These are phyloP conservation scores for Achlya hypogyna DNA, from an alignment of 352 stramenopile genomes.

Conservation along the genomic window DNA sequence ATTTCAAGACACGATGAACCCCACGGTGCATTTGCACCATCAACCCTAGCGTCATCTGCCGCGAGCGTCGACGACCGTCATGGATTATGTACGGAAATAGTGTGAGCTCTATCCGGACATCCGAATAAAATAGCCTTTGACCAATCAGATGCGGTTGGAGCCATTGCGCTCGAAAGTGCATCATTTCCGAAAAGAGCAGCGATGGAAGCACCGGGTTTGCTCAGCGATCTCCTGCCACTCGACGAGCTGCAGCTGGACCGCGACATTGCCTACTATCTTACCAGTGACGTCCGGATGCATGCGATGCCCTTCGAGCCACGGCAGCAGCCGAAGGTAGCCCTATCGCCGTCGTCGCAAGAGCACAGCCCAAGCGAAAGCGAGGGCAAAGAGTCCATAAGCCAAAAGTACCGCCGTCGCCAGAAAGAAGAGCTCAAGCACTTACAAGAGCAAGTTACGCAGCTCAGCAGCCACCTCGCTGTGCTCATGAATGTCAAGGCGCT, in stretches of 20 bases:
- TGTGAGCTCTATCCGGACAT: background rate
- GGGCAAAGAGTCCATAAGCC: background rate
- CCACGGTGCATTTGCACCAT: no score
- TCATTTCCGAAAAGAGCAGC: background rate
- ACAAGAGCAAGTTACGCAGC: background rate
- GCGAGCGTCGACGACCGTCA: background rate
- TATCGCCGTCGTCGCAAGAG: background rate
- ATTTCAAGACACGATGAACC: no score
- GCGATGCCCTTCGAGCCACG: background rate
- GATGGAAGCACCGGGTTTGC: background rate
- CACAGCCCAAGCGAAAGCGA: background rate
- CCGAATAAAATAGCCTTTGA: background rate
- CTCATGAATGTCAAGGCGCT: background rate
- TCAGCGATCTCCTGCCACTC: background rate
- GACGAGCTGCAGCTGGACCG: background rate
- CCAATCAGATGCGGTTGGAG: background rate
- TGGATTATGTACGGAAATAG: background rate
- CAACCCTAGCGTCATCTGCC: no score
- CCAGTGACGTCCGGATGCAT: background rate
- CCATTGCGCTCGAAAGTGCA: background rate
- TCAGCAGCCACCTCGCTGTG: background rate
- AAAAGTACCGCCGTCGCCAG: slow-evolving; percentile 4
- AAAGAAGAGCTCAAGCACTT: slow-evolving; percentile 3
- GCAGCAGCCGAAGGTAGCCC: background rate
- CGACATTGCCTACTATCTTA: slow-evolving; percentile 1